Evolutionary conservation across 2,329 filamentous ascomycete genomes (phyloP), one percentile per base, ranked within the genome.

Genomic region (Zopfia rhizophila): DNA sequence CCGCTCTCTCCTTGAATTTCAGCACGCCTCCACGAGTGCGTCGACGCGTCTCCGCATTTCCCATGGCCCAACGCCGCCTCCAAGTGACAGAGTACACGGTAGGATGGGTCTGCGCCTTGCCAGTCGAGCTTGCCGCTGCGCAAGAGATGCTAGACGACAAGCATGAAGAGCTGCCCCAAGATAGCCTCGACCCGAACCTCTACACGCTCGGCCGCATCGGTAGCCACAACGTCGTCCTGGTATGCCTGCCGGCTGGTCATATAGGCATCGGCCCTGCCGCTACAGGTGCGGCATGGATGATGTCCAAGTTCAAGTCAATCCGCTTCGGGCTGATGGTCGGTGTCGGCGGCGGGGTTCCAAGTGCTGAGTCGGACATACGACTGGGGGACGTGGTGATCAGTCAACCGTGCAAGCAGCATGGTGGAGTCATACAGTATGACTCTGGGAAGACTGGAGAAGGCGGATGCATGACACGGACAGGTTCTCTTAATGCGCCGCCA

Each of bases 241-340:
- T 61, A 10, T 65, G 62, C 36, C 39, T 72, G 3, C 68, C 63
- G 7, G 56, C 53, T 61, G 62, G 66, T 18, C 48, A 53, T 17
- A 63, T 62, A 23, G 72, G 72, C 8, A 72, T 45, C 3, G 61
- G 35, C 36, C 40, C 63, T 6, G 65, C 70, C 6, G 66, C 69
- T 12, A 55, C 48, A 2, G 63, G 64, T 7, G 65, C 61, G 3
- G 57, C 40, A 18, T 38, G 61, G n/a, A 63, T 73, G 51, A 36
- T 46, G 14, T 32, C 38, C 11, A 61, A 56, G 3, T 74, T 74
- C 47, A 37, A 19, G 25, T 22, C 38, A 3, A 68, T 74, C 17
- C 61, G 55, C 18, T 60, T 76, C 23, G 66, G 63, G 4, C 55
- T 78, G 3, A 65, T 78, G 61, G 72, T 78, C 2, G 74, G 74